Percentiles rank a stretch among this genome's conserved stretches.
Evolutionary conservation across 2,329 filamentous ascomycete species (phyloP).

Genomic region (Colletotrichum gigasporum): DNA sequence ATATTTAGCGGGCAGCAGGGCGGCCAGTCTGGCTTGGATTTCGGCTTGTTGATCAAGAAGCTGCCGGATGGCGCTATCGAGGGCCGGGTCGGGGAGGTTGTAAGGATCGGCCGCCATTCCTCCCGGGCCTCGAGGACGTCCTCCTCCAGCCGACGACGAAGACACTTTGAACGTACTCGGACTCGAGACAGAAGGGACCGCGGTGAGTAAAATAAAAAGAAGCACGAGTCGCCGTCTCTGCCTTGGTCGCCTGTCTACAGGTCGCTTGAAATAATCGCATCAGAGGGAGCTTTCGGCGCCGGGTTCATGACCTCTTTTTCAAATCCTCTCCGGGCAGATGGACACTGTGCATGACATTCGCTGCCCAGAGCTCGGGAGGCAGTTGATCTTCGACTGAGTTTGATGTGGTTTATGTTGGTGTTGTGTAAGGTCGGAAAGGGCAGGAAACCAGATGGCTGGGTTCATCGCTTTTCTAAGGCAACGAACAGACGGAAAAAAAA

Average conservation of each 20-base stretch:
- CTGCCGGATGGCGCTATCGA: slow-evolving; percentile 54
- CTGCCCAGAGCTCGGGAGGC: background rate
- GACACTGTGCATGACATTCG: background rate
- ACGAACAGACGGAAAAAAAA: too few relatives aligned
- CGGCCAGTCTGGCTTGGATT: slow-evolving; percentile 60
- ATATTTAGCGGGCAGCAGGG: slow-evolving; percentile 57
- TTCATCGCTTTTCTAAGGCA: slow-evolving; percentile 22
- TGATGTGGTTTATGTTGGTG: slow-evolving; percentile 1
- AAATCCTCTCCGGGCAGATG: background rate
- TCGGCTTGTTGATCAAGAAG: slow-evolving; percentile 63
- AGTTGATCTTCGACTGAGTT: slow-evolving; percentile 25
- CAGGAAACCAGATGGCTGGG: background rate
- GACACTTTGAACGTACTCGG: slow-evolving; percentile 13
- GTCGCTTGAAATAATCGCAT: slow-evolving; percentile 10
- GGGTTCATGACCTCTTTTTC: slow-evolving; percentile 9
- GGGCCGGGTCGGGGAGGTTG: slow-evolving; percentile 43
- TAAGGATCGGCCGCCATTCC: slow-evolving; percentile 35
- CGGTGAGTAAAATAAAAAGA: background rate
- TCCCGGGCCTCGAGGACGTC: slow-evolving; percentile 29
- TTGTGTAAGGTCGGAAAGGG: slow-evolving; percentile 38
- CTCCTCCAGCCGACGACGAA: slow-evolving; percentile 27
- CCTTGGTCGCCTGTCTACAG: background rate
- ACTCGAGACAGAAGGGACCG: background rate
- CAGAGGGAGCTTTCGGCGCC: slow-evolving; percentile 1
- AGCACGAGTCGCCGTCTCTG: background rate